phyloP scores from a whole-genome alignment of 1,139 yeast species.

The Candida smagusa region DNA sequence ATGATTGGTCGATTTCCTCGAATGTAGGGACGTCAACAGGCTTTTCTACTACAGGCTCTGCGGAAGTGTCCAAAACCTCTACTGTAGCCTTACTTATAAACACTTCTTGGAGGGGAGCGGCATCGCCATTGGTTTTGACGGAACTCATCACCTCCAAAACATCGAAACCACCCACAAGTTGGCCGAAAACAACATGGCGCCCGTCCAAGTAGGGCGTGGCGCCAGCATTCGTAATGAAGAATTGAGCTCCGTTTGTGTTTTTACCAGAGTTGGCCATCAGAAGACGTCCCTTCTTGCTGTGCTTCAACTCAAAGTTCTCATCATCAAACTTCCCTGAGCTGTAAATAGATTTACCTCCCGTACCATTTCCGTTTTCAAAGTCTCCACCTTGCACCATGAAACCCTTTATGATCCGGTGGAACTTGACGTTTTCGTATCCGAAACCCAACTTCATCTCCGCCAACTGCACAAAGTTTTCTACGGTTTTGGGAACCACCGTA shows the following conservation, averaged over 20 bases:
- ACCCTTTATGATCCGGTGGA: conserved; percentile 37
- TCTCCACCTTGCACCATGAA: conserved; percentile 45
- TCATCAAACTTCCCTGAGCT: conserved; percentile 28
- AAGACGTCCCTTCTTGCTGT: conserved; percentile 36
- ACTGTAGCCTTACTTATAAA: conserved; percentile 14
- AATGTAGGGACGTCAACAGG: conserved; percentile 2
- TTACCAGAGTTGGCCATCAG: conserved; percentile 45
- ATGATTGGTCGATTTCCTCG: conserved; percentile 6
- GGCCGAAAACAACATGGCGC: conserved; percentile 56
- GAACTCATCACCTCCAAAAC: conserved; percentile 14
- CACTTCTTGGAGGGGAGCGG: conserved; percentile 13
- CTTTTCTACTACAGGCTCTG: conserved; percentile 1
- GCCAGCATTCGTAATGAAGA: conserved; percentile 33
- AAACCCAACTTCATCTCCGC: conserved; percentile 30
- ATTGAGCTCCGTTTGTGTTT: conserved; percentile 41
- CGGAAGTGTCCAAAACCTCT: not conserved
- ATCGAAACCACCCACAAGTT: conserved; percentile 38
- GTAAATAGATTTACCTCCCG: conserved; percentile 33
- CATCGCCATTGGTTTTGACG: conserved; percentile 8
- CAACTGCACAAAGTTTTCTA: conserved; percentile 33
- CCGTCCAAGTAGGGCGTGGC: conserved; percentile 40
- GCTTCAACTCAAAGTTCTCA: conserved; percentile 34
- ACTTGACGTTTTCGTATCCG: conserved; percentile 30
- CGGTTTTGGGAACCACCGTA: conserved; percentile 35
- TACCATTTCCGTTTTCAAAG: conserved; percentile 23